Base-by-base conservation (phyloP, 805 yeast genomes). In the Cyberlindnera suaveolens region DNA sequence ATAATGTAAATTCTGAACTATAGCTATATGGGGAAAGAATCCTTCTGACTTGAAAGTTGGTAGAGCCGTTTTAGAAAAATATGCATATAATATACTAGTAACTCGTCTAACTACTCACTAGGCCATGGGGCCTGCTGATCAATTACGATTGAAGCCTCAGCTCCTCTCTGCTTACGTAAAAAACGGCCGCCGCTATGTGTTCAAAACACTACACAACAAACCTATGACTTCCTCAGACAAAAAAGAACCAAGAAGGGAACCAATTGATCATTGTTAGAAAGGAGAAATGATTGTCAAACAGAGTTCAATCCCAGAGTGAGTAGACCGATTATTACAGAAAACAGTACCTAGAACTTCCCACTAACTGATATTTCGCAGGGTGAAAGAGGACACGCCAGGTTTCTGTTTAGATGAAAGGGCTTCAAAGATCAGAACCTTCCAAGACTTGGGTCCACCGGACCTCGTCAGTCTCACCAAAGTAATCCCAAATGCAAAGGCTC, bases 361-460 rank as follows among this genome's bases (percentile, higher is more conserved):
- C 47, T 41, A 41, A 45, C 57, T 50, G 48, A 51, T 56, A 17
- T 31, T n/a, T 3, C 30, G 7, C 43, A 70, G 80, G 59, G 80
- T 76, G 23, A 66, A 66, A 40, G 93, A 85, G 56, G 76, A 74
- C 53, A 66, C 70, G 53, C 60, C 75, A 40, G 83, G 83, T 1
- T 66, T 74, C 18, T 78, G 88, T 10, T 58, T 84, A 36, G 73
- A 74, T 41, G 88, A 82, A 56, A 70, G 95, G 52, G 75, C 84
- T 3, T 62, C 75, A 31, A 73, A 83, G 50, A 63, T 85, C 37
- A 72, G 72, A 38, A 67, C 75, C 34, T 78, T 83, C 47, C 68
- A 63, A 42, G 90, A 84, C 48, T 61, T 85, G 44, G 95, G 95
- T 0, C 86, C 89, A 1, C 84, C 88, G 3, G 95, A 85, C 60